phyloP scores from a whole-genome alignment of 805 yeast genomes.

The Clavispora vitiphila region DNA sequence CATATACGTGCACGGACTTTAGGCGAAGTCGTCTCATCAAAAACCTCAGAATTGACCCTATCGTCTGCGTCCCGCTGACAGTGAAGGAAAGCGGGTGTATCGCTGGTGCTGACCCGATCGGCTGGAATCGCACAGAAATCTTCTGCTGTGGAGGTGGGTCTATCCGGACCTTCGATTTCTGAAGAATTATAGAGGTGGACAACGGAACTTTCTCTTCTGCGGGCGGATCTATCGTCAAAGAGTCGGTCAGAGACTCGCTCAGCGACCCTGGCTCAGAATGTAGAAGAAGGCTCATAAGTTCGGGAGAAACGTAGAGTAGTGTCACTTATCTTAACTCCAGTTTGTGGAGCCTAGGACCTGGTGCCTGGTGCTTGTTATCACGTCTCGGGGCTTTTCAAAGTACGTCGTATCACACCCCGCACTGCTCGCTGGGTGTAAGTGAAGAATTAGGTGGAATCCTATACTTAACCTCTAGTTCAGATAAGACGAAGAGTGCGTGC shows the following conservation, averaged over 20 bases:
- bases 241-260: constrained; percentile 1
- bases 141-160: constrained; percentile 14
- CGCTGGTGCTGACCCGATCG: constrained; percentile 54
- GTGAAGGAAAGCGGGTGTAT: constrained; percentile 48
- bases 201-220: constrained; percentile 6
- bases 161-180: neutral
- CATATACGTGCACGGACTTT: constrained; percentile 26
- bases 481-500: too few relatives aligned
- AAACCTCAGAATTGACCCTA: constrained; percentile 43
- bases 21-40: constrained; percentile 20
- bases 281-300: constrained; percentile 8
- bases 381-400: too few relatives aligned
- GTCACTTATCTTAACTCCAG: too few relatives aligned
- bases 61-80: constrained; percentile 43
- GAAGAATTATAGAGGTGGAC: constrained; percentile 6
- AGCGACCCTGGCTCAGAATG: constrained; percentile 7
- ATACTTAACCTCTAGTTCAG: too few relatives aligned
- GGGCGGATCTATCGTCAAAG: constrained; percentile 7
- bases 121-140: constrained; percentile 49
- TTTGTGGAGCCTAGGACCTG: too few relatives aligned
- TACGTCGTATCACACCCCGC: too few relatives aligned
- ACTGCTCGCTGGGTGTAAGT: too few relatives aligned
- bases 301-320: too few relatives aligned
- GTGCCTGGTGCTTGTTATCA: too few relatives aligned
- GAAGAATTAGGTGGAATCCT: too few relatives aligned